Conservation (phyloP, 108 stramenopile species). For the Aurantiochytrium sp. region DNA sequence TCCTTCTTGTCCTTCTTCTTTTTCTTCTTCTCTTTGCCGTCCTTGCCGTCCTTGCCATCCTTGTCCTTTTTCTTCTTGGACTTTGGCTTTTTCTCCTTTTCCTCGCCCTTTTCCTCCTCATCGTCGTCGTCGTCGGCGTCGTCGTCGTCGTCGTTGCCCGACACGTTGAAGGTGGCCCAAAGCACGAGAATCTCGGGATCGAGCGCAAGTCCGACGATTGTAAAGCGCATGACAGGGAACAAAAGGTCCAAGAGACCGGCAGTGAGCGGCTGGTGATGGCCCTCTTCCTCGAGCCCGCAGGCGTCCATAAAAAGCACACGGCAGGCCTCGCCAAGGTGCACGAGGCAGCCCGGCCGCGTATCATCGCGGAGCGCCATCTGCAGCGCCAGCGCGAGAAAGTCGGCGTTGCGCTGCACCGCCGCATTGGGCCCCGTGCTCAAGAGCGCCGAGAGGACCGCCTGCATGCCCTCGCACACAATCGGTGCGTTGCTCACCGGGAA, state of each 20-base stretch:
- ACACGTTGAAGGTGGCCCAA: background rate
- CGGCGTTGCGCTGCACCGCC: background rate
- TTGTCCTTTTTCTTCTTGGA: slow-evolving; percentile 9
- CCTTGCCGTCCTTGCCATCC: background rate
- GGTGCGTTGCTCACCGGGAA: background rate
- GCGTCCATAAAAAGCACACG: background rate
- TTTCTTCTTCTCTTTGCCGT: background rate
- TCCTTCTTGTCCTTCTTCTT: background rate
- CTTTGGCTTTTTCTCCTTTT: slow-evolving; percentile 17
- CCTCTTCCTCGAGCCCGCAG: background rate
- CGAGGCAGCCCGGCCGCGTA: background rate
- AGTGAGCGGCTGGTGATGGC: background rate
- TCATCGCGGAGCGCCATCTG: slow-evolving; percentile 21
- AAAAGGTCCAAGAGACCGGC: background rate
- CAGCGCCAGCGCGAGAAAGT: background rate
- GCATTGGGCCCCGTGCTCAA: background rate
- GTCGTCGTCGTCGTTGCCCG: background rate
- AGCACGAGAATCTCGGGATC: slow-evolving; percentile 1
- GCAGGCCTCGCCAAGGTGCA: background rate
- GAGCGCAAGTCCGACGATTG: background rate
- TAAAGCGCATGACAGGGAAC: background rate
- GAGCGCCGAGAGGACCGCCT: background rate
- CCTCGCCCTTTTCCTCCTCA: background rate
- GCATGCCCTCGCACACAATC: background rate
- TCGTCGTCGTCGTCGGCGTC: slow-evolving; percentile 4